Percentiles rank a stretch among this genome's conserved stretches.
Conservation (phyloP, 176 grass and related monocot species). For the Cenchrus fungigraminus region DNA sequence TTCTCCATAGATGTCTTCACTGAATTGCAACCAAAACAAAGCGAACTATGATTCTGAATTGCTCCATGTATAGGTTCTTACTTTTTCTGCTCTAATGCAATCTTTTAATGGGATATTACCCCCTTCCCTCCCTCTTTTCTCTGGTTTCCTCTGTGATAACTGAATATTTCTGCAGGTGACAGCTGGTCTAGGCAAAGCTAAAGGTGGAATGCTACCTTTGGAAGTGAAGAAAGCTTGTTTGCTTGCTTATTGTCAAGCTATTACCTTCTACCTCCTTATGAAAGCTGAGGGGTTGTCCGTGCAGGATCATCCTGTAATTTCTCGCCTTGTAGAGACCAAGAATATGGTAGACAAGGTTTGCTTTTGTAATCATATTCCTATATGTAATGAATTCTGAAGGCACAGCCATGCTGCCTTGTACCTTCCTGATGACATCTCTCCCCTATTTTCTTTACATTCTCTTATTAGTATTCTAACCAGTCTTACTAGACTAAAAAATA, state of each 20-base stretch:
- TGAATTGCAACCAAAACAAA: neutral
- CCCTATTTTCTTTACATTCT: neutral
- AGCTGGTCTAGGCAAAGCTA: conserved; percentile 41
- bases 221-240: conserved; percentile 79
- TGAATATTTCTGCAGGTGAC: conserved; percentile 52
- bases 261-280: conserved; percentile 96
- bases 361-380: neutral
- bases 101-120: too few species aligned
- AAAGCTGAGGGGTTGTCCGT: conserved; percentile 85
- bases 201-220: conserved; percentile 55
- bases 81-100: too few species aligned
- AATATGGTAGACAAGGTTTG: conserved; percentile 80
- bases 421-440: neutral
- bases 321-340: conserved; percentile 88
- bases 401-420: neutral
- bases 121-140: neutral
- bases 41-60: neutral
- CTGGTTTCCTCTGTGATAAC: neutral
- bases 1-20: neutral
- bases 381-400: neutral
- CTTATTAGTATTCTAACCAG: neutral
- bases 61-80: neutral
- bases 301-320: conserved; percentile 90
- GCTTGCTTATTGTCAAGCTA: conserved; percentile 81
- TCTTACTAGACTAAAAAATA: neutral